Conservation (phyloP, 768 basidiomycete species). For the Mycena sanguinolenta region DNA sequence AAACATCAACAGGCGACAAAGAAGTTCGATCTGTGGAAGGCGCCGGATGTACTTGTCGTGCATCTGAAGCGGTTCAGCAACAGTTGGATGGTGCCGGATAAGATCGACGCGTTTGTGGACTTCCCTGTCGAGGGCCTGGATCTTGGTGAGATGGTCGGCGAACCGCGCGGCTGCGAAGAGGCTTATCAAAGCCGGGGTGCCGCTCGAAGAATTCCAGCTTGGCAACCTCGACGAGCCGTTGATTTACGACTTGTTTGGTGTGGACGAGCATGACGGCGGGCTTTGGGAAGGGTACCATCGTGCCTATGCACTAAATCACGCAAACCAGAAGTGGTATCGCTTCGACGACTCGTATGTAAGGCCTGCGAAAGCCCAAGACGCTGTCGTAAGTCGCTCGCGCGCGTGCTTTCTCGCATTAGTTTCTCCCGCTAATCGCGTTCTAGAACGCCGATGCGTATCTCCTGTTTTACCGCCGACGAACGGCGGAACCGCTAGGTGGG, state of each 20-base stretch:
- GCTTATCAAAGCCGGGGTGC: slow-evolving; percentile 68
- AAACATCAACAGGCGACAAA: slow-evolving; percentile 99
- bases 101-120: slow-evolving; percentile 94
- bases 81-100: slow-evolving; percentile 84
- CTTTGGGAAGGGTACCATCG: slow-evolving; percentile 97
- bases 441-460: slow-evolving; percentile 96
- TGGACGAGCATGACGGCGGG: slow-evolving; percentile 98
- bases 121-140: slow-evolving; percentile 93
- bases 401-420: slow-evolving; percentile 12
- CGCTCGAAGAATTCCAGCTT: slow-evolving; percentile 69
- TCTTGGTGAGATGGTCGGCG: slow-evolving; percentile 82
- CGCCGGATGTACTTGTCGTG: slow-evolving; percentile 95
- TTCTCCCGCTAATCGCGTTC: slow-evolving; percentile 26
- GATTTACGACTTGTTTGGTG: slow-evolving; percentile 94
- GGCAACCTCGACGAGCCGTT: slow-evolving; percentile 80
- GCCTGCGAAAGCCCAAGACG: slow-evolving; percentile 66
- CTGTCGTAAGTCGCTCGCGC: slow-evolving; percentile 80
- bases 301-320: slow-evolving; percentile 89
- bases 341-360: slow-evolving; percentile 95
- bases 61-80: slow-evolving; percentile 98
- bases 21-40: slow-evolving; percentile 97
- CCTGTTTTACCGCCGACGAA: slow-evolving; percentile 93
- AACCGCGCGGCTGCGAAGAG: slow-evolving; percentile 79
- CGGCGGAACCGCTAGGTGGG: slow-evolving; percentile 84
- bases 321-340: slow-evolving; percentile 93